phyloP scores from a whole-genome alignment of 192 early-diverging fungal species.

The Coemansia reversa region DNA sequence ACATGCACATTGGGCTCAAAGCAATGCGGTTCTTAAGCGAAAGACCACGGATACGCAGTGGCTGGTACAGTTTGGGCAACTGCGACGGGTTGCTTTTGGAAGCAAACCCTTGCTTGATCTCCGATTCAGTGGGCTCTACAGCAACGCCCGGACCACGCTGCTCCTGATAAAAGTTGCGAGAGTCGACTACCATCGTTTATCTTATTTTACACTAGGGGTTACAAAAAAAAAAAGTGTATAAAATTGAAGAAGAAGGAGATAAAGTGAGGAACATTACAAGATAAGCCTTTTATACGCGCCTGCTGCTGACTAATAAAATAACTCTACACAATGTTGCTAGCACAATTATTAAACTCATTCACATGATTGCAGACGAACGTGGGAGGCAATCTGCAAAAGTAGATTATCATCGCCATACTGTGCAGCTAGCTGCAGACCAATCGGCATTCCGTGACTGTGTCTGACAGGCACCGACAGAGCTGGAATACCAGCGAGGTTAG shows the following conservation, averaged over 20 bases:
- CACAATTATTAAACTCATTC: background rate
- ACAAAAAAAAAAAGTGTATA: background rate
- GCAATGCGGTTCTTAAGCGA: slow-evolving; percentile 75
- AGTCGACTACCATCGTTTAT: slow-evolving; percentile 6
- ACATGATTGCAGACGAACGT: slow-evolving; percentile 2
- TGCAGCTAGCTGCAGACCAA: slow-evolving; percentile 82
- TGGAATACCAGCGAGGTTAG: slow-evolving; percentile 80
- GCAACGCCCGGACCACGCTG: slow-evolving; percentile 38
- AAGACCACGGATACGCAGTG: slow-evolving; percentile 64
- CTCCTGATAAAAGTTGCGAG: slow-evolving; percentile 32
- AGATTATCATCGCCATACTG: slow-evolving; percentile 80
- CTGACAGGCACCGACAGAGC: slow-evolving; percentile 68
- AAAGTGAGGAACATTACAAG: background rate
- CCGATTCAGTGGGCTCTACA: slow-evolving; percentile 33
- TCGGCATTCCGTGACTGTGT: slow-evolving; percentile 57
- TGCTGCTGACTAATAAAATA: background rate
- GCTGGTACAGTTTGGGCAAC: slow-evolving; percentile 62
- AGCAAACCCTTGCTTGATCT: slow-evolving; percentile 38
- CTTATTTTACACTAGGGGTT: background rate
- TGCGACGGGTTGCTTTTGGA: slow-evolving; percentile 10
- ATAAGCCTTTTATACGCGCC: background rate
- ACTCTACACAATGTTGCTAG: background rate
- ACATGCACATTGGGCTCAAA: slow-evolving; percentile 86
- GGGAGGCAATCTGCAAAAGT: slow-evolving; percentile 30
- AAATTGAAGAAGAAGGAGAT: background rate